phyloP scores from a whole-genome alignment of 1,284 basidiomycete species.

The Ustilago lituana region DNA sequence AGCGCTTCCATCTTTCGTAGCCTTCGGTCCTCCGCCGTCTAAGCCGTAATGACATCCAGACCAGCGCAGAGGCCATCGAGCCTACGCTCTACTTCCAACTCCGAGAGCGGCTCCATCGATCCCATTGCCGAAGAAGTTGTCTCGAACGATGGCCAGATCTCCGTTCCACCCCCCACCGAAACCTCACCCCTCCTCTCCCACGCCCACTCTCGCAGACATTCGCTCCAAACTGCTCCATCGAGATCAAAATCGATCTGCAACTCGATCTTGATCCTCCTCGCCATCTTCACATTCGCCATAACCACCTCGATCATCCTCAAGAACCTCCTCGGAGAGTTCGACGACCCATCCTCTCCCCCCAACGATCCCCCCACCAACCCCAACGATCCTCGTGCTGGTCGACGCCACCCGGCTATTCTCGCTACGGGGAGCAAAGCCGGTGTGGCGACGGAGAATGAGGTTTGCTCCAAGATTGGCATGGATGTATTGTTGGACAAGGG shows the following conservation, averaged over 20 bases:
- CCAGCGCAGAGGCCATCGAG: slow-evolving; percentile 24
- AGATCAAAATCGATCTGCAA: slow-evolving; percentile 17
- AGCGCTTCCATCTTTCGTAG: too few species aligned
- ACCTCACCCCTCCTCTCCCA: slow-evolving; percentile 18
- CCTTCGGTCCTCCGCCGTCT: too few species aligned
- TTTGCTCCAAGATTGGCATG: slow-evolving; percentile 49
- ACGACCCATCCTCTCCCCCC: slow-evolving; percentile 7
- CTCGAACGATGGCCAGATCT: slow-evolving; percentile 21
- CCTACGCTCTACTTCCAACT: slow-evolving; percentile 19
- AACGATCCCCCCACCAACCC: slow-evolving; percentile 4
- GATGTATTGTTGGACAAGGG: slow-evolving; percentile 74
- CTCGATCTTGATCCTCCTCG: slow-evolving; percentile 42
- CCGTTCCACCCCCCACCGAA: slow-evolving; percentile 15
- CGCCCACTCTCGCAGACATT: neutral
- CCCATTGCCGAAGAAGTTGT: slow-evolving; percentile 41
- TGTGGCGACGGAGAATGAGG: slow-evolving; percentile 53
- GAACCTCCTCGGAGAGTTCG: slow-evolving; percentile 36
- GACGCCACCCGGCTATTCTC: slow-evolving; percentile 44
- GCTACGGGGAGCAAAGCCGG: slow-evolving; percentile 44
- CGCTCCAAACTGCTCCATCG: neutral
- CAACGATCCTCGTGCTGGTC: slow-evolving; percentile 32
- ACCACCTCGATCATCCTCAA: slow-evolving; percentile 38
- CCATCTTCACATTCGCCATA: slow-evolving; percentile 38
- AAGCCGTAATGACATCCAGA: slow-evolving; percentile 1
- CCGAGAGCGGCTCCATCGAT: slow-evolving; percentile 16